Evolutionary conservation across 805 yeast species (phyloP).

Genomic region (Metschnikowia sp.): DNA sequence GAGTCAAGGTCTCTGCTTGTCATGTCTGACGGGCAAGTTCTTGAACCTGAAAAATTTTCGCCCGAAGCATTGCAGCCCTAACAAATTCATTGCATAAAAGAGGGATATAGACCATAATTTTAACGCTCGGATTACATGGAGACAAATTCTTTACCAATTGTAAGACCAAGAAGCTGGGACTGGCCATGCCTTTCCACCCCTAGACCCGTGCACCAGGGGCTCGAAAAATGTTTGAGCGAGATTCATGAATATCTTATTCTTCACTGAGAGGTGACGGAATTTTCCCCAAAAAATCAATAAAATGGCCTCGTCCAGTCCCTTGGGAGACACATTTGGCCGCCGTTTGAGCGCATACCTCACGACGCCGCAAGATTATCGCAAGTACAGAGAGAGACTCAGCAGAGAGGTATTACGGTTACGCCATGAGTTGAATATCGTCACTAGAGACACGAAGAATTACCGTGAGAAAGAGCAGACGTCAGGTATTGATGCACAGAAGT

Average conservation of each 20-base stretch:
- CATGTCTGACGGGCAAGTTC: too few relatives aligned
- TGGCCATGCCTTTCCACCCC: background rate
- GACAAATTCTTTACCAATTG: too few relatives aligned
- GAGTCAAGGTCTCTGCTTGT: too few relatives aligned
- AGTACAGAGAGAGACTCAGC: conserved; percentile 62
- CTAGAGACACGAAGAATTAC: conserved; percentile 66
- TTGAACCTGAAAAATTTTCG: too few relatives aligned
- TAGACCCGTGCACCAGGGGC: background rate
- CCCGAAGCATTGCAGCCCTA: too few relatives aligned
- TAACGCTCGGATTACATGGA: too few relatives aligned
- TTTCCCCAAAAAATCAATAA: background rate
- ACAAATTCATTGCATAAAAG: too few relatives aligned
- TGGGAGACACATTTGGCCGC: conserved; percentile 43
- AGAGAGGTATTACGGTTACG: conserved; percentile 62
- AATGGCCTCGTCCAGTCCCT: conserved; percentile 14
- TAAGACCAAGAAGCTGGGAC: too few relatives aligned
- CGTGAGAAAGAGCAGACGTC: conserved; percentile 45
- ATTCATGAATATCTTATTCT: too few relatives aligned
- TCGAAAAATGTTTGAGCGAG: background rate
- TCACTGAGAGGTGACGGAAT: too few relatives aligned
- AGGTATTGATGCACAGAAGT: conserved; percentile 46
- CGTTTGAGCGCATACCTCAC: conserved; percentile 63
- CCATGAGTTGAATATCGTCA: conserved; percentile 57
- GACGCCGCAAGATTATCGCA: conserved; percentile 65
- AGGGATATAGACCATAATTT: too few relatives aligned